Percentiles rank a stretch among this genome's conserved stretches.
Evolutionary conservation across 345 rosid species (phyloP).

Genomic region (Rhodamnia rubescens): DNA sequence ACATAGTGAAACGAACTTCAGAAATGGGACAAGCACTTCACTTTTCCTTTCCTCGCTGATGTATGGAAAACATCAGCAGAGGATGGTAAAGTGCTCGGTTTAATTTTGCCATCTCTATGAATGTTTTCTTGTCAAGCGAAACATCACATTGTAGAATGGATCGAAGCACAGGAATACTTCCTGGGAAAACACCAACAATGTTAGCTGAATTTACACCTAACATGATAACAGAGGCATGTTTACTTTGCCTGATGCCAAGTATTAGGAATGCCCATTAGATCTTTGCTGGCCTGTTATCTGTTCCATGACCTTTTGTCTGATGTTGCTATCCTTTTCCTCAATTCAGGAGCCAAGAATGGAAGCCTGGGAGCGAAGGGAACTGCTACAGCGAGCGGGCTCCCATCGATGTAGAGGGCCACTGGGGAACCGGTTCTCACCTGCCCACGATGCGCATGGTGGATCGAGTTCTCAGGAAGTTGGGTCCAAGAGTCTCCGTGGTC

Average conservation of each 20-base stretch:
- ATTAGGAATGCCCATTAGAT: not conserved
- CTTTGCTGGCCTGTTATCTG: not conserved
- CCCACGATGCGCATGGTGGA: slow-evolving; percentile 77
- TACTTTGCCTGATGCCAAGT: not conserved
- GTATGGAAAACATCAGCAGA: not conserved
- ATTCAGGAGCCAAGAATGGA: slow-evolving; percentile 85
- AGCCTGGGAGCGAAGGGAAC: slow-evolving; percentile 61
- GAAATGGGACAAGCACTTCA: not conserved
- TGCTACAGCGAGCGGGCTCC: slow-evolving; percentile 67
- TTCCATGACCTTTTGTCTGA: not conserved
- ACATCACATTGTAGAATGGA: not conserved
- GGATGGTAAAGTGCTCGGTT: not conserved
- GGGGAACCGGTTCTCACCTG: slow-evolving; percentile 88
- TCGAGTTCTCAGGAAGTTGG: slow-evolving; percentile 38
- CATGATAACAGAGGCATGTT: not conserved
- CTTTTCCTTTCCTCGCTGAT: not conserved
- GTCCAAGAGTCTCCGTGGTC: slow-evolving; percentile 62
- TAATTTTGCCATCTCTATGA: not conserved
- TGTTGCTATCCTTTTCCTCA: not conserved
- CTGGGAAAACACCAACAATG: not conserved
- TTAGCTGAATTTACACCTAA: not conserved
- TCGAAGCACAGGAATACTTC: not conserved
- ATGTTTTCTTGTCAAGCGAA: not conserved
- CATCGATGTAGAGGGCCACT: slow-evolving; percentile 46
- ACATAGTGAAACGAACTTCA: not conserved